Conservation (phyloP, 2,329 filamentous ascomycete species). For the Pezicula carpinea region DNA sequence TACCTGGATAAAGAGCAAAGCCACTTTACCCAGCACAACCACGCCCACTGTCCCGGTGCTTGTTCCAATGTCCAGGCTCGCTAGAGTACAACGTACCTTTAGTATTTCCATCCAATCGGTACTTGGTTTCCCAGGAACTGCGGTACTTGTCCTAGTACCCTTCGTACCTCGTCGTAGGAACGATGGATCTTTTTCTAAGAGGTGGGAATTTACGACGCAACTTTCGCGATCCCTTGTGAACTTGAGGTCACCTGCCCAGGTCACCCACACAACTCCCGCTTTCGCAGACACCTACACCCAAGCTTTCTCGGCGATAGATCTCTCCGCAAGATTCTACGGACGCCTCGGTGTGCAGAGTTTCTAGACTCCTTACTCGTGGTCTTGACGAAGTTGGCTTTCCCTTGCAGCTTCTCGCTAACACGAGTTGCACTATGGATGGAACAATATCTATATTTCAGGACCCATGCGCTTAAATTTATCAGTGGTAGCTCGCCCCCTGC, state of each 20-base stretch:
- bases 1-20: neutral
- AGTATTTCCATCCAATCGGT: neutral
- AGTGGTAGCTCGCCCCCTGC: neutral
- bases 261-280: too few relatives aligned
- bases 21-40: neutral
- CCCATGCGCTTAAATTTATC: neutral
- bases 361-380: too few relatives aligned
- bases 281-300: too few relatives aligned
- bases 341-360: too few relatives aligned
- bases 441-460: neutral
- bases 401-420: neutral
- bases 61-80: neutral
- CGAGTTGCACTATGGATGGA: constrained; percentile 1
- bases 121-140: neutral
- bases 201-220: too few relatives aligned
- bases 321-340: too few relatives aligned
- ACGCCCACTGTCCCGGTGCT: neutral
- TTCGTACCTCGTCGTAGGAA: neutral
- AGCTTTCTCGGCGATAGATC: too few relatives aligned
- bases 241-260: too few relatives aligned
- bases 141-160: neutral
- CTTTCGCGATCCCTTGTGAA: too few relatives aligned
- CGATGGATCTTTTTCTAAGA: neutral
- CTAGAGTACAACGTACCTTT: neutral
- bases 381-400: neutral